A percentile compares a stretch with the other conserved stretches of the same genome.
These are phyloP conservation scores for Margaritispora aquatica DNA, from an alignment of 495 filamentous ascomycete species.

Conservation along the genomic window DNA sequence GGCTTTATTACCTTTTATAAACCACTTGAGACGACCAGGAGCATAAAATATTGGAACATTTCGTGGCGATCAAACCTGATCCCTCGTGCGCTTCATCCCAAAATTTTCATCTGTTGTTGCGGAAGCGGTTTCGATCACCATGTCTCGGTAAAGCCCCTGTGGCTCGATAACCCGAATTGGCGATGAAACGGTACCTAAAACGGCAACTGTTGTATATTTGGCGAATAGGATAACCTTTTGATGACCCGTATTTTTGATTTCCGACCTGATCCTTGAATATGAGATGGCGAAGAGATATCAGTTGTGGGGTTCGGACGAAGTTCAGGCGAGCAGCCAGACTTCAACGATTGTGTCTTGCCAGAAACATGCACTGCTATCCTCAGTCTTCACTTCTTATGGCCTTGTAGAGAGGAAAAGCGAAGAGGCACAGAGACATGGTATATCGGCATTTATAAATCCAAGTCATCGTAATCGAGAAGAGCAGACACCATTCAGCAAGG, in stretches of 20 bases:
- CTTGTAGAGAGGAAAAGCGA: too few species aligned
- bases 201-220: neutral
- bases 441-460: neutral
- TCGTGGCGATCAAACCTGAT: slow-evolving; percentile 3
- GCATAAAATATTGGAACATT: neutral
- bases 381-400: too few species aligned
- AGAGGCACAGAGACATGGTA: neutral
- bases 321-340: neutral
- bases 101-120: neutral
- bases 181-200: neutral
- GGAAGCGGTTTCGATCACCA: neutral
- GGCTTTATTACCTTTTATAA: neutral
- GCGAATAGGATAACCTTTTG: neutral
- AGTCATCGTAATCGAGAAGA: neutral
- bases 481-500: neutral
- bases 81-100: neutral
- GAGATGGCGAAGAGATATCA: neutral
- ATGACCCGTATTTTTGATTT: too few species aligned
- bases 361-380: too few species aligned
- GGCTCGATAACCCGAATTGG: neutral
- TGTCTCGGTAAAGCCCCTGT: neutral
- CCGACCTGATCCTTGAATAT: neutral
- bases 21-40: neutral
- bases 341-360: neutral
- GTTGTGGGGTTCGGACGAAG: neutral